These are phyloP conservation scores for Globisporangium ultimum DNA, from an alignment of 352 stramenopile species.

Conservation along the genomic window DNA sequence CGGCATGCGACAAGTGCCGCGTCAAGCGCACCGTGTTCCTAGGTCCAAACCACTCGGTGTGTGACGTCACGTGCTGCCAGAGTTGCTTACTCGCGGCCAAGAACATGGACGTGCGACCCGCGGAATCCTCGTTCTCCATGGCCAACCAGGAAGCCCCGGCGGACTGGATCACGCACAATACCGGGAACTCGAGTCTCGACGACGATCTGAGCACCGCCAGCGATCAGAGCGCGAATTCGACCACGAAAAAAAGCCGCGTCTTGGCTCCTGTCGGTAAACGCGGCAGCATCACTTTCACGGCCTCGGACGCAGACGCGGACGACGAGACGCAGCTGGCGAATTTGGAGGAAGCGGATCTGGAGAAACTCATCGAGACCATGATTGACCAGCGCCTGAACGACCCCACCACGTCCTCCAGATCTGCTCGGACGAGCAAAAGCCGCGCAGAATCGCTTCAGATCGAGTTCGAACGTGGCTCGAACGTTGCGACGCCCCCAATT, in stretches of 20 bases:
- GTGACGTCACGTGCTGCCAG: slow-evolving; percentile 29
- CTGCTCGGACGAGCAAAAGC: neutral
- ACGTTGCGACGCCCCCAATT: neutral
- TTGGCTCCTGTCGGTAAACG: neutral
- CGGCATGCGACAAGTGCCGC: slow-evolving; percentile 22
- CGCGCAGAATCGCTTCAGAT: slow-evolving; percentile 7
- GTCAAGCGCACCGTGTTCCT: slow-evolving; percentile 29
- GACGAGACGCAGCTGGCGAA: slow-evolving; percentile 8
- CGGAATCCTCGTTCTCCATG: slow-evolving; percentile 15
- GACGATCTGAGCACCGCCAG: too few relatives aligned
- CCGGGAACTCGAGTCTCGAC: too few relatives aligned
- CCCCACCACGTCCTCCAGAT: too few relatives aligned
- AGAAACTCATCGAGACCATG: slow-evolving; percentile 18
- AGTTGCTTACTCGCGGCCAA: slow-evolving; percentile 30
- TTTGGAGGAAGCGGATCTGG: slow-evolving; percentile 14
- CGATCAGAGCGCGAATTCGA: neutral
- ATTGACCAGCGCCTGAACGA: slow-evolving; percentile 12
- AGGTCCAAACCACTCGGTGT: slow-evolving; percentile 14
- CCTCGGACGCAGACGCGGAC: neutral
- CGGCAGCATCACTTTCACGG: neutral
- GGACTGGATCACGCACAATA: neutral
- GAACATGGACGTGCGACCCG: slow-evolving; percentile 18
- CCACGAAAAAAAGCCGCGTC: neutral
- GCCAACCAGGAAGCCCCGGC: neutral
- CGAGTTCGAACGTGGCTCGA: neutral